phyloP scores from a whole-genome alignment of 257 asterid genomes.

The Prunella vulgaris region DNA sequence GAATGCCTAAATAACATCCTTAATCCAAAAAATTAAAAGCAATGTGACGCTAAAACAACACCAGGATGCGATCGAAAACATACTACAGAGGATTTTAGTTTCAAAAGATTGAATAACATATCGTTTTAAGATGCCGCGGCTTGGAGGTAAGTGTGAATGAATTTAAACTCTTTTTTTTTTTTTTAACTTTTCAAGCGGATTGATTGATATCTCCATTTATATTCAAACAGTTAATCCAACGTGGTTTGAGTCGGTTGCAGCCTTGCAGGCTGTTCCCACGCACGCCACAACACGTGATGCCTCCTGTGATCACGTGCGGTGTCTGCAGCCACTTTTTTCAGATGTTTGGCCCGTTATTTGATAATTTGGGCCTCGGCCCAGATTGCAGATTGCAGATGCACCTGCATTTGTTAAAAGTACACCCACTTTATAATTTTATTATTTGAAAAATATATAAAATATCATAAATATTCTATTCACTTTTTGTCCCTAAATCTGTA shows the following conservation, averaged over 20 bases:
- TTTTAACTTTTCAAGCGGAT: neutral
- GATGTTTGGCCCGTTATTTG: neutral
- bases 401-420: too few species aligned
- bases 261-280: neutral
- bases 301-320: constrained; percentile 14
- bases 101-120: neutral
- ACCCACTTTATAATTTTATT: too few species aligned
- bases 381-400: too few species aligned
- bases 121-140: constrained; percentile 11
- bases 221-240: neutral
- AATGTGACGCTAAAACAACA: neutral
- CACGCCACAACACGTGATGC: constrained; percentile 30
- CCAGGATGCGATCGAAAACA: neutral
- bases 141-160: neutral
- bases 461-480: too few species aligned
- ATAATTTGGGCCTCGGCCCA: neutral
- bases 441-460: too few species aligned
- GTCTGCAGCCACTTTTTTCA: too few species aligned
- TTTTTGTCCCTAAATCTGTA: too few species aligned
- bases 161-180: neutral
- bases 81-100: neutral
- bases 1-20: neutral
- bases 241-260: neutral
- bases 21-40: neutral
- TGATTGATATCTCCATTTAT: neutral